Base-by-base conservation (phyloP, 176 grass and related monocot species). In the Phyllostachys edulis region DNA sequence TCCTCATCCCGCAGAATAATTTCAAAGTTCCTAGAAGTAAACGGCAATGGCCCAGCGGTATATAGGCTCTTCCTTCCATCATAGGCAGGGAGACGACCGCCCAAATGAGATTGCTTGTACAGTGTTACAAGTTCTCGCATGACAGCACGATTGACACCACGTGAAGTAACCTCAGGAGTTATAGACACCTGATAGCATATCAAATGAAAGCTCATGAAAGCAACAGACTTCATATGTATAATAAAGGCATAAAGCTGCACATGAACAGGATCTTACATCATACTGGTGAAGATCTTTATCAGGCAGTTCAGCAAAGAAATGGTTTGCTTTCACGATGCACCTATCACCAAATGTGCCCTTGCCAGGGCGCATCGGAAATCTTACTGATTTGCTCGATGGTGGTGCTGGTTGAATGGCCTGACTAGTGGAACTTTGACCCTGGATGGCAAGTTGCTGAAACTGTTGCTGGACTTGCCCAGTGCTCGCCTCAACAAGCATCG, bases 201-300 rank as follows among this genome's bases (percentile, higher is more conserved):
- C 62, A 76, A 84, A 76, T 55, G 45, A 54, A 76, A 84, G 36
- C 15, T 84, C 82, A 65, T 64, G 20, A 79, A 79, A 84, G 9
- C 20, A 84, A 38, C 29, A 51, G 9, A 84, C 42, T 70, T 80
- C 67, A 38, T 38, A 86, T 67, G 69, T 16, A 67, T 51, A 70
- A 49, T 59, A 63, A 63, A 63, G 60, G 23, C 60, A 29, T 63
- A 70, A 68, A 52, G 56, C 41, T 54, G 51, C 36, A 64, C 10
- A 27, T 62, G 23, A 82, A 27, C 56, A 56, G 18, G 67, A 32
- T n/a, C 84, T 89, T 88, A 93, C 91, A 82, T 93, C 91, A 85
- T 93, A 93, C 66, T 93, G 91, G 50, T 93, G 91, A 85, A 93
- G 91, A 77, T 93, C 91, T 81, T 93, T 93, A 83, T 90, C 81